These are phyloP conservation scores for Cryptosporidium parvum DNA, from an alignment of 169 alveolate genomes.

Conservation along the genomic window DNA sequence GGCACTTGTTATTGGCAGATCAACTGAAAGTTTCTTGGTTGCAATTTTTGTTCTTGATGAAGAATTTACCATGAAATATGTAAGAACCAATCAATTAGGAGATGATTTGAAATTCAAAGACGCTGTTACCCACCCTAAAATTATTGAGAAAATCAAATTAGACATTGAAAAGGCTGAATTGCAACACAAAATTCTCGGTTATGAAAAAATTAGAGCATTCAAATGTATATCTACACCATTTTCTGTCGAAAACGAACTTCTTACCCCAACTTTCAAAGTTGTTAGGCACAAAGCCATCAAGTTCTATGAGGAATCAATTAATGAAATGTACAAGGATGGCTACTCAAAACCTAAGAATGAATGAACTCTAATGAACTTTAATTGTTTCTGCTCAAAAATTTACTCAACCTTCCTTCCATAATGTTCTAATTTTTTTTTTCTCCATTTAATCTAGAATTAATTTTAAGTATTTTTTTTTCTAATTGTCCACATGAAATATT, in stretches of 20 bases:
- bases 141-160: constrained; percentile 12
- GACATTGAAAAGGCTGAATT: constrained; percentile 38
- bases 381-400: background rate
- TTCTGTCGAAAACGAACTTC: constrained; percentile 58
- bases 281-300: constrained; percentile 73
- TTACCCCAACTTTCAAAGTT: constrained; percentile 78
- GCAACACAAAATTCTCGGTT: constrained; percentile 52
- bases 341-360: background rate
- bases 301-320: constrained; percentile 28
- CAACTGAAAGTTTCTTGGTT: constrained; percentile 51
- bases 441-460: too few species aligned
- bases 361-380: background rate
- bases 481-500: constrained; percentile 21
- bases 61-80: constrained; percentile 71
- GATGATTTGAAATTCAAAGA: constrained; percentile 37
- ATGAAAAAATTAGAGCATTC: constrained; percentile 72
- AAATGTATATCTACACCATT: constrained; percentile 70
- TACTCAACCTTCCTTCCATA: background rate
- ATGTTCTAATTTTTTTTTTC: background rate
- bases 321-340: constrained; percentile 47
- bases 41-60: constrained; percentile 73
- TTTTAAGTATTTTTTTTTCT: background rate
- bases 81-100: constrained; percentile 17
- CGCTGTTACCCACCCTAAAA: constrained; percentile 32
- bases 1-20: constrained; percentile 66